Percentiles rank a stretch among this genome's conserved stretches.
phyloP scores from a whole-genome alignment of 2,329 filamentous ascomycete genomes.

The Corinectria fuckeliana region DNA sequence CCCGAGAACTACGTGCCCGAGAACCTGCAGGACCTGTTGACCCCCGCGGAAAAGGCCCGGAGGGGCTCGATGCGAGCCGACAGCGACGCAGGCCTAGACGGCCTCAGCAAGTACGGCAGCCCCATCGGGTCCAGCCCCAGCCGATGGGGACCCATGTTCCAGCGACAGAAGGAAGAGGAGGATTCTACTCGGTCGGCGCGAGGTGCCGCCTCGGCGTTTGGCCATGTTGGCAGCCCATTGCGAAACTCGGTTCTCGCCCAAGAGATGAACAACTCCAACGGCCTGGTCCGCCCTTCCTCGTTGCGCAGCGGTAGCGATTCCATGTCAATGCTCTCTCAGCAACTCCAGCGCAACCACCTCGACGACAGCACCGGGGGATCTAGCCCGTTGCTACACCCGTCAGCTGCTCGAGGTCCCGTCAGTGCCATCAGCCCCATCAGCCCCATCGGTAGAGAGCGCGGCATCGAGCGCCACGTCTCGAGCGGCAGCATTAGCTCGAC shows the following conservation, averaged over 20 bases:
- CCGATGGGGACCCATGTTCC: constrained; percentile 67
- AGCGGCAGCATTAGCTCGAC: constrained; percentile 63
- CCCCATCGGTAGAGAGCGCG: constrained; percentile 50
- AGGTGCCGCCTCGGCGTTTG: constrained; percentile 61
- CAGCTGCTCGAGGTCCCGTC: constrained; percentile 48
- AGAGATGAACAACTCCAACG: constrained; percentile 53
- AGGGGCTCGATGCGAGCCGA: constrained; percentile 65
- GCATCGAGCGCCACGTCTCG: constrained; percentile 64
- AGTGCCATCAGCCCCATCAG: constrained; percentile 48
- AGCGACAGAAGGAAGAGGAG: constrained; percentile 66
- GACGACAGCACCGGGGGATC: constrained; percentile 52
- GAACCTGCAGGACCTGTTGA: constrained; percentile 69
- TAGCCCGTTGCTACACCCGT: constrained; percentile 60
- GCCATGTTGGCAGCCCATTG: constrained; percentile 70
- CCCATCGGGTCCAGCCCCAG: constrained; percentile 65
- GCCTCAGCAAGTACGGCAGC: constrained; percentile 65
- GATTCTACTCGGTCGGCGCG: constrained; percentile 48
- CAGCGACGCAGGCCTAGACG: constrained; percentile 55
- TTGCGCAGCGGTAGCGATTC: constrained; percentile 55
- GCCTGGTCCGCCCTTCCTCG: constrained; percentile 48
- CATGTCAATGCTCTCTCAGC: constrained; percentile 66
- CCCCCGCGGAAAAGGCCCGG: constrained; percentile 70
- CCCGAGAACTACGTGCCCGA: constrained; percentile 73
- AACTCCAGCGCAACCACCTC: constrained; percentile 66
- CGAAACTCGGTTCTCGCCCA: constrained; percentile 67